A percentile compares a stretch with the other conserved stretches of the same genome.
Evolutionary conservation across 768 basidiomycete genomes (phyloP).

Genomic region (Hydnum rufescens): DNA sequence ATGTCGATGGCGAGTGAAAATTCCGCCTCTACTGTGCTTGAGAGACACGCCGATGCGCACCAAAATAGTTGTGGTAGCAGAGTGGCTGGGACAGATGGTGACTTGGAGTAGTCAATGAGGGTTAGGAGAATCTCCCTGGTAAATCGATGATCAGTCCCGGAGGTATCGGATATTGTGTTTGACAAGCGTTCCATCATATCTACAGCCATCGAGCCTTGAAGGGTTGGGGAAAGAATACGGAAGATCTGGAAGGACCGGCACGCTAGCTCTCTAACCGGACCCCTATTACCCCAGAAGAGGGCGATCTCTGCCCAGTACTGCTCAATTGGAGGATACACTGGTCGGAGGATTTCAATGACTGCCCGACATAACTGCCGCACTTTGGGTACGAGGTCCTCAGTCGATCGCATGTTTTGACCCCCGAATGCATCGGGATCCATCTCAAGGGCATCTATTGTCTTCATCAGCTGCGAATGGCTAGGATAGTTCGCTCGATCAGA

Average conservation of each 20-base stretch:
- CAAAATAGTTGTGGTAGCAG: slow-evolving; percentile 75
- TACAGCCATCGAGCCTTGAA: slow-evolving; percentile 53
- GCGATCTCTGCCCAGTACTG: slow-evolving; percentile 66
- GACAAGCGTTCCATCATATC: slow-evolving; percentile 66
- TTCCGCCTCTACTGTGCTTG: slow-evolving; percentile 66
- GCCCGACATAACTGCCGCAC: slow-evolving; percentile 49
- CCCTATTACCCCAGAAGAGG: slow-evolving; percentile 68
- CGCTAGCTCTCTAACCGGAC: slow-evolving; percentile 67
- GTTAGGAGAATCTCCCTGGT: slow-evolving; percentile 67
- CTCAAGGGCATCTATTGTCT: slow-evolving; percentile 35
- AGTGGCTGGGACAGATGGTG: slow-evolving; percentile 34
- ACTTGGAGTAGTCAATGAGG: slow-evolving; percentile 38
- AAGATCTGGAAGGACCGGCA: slow-evolving; percentile 84
- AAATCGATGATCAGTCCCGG: slow-evolving; percentile 62
- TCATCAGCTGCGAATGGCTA: slow-evolving; percentile 29
- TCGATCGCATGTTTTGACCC: slow-evolving; percentile 11
- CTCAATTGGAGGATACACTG: slow-evolving; percentile 45
- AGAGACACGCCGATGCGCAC: slow-evolving; percentile 63
- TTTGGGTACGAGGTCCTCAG: slow-evolving; percentile 25
- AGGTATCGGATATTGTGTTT: slow-evolving; percentile 59
- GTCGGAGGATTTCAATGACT: slow-evolving; percentile 45
- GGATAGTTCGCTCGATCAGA: slow-evolving; percentile 31
- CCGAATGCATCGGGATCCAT: slow-evolving; percentile 43
- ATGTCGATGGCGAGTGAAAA: slow-evolving; percentile 48
- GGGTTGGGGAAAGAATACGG: slow-evolving; percentile 52